Evolutionary conservation across 176 grass and related monocot species (phyloP), one percentile per base, ranked within the genome.

Genomic region (Carex cristatella): DNA sequence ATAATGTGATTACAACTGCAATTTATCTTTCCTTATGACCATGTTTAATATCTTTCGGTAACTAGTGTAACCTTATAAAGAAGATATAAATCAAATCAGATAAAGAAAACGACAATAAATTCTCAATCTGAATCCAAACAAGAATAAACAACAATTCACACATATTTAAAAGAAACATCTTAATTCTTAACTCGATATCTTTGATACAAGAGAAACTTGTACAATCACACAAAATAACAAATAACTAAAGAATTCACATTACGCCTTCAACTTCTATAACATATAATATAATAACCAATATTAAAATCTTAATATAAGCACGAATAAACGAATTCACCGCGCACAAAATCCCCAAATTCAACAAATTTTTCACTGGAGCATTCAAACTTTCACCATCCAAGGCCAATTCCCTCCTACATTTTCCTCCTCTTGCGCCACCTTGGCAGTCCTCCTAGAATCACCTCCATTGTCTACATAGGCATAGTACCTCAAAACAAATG

Each of bases 401-500:
- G 94, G 93, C 95, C 95, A 94, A 74, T 78, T 85, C n/a, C 84
- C 86, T 0, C 76, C 32, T 16, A 88, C 84, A 40, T 92, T 90
- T 44, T 99, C 97, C 18, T 89, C 88, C 40, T 89, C 88, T 69
- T 83, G 63, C 12, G 81, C 72, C 68, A 99, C 90, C 90, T 86
- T 99, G 81, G 90, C 87, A 62, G 85, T 96, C 66, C 88, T 94
- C 4, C 90, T 90, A 79, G 86, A 38, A 87, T 90, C 91, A 44
- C 80, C 81, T 80, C 89, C 86, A 71, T 89, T 89, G 80, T 89
- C 85, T 33, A 92, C 90, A 65, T 90, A 91, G 3, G 86, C 85
- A 61, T 93, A 87, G 93, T 95, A 99, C 83, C 97, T 60, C 60
- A 99, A 86, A 19, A 99, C 91, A 87, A 99, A 99, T 9, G 97